Evolutionary conservation across 345 rosid species (phyloP).

Genomic region (Syzygium jambos): DNA sequence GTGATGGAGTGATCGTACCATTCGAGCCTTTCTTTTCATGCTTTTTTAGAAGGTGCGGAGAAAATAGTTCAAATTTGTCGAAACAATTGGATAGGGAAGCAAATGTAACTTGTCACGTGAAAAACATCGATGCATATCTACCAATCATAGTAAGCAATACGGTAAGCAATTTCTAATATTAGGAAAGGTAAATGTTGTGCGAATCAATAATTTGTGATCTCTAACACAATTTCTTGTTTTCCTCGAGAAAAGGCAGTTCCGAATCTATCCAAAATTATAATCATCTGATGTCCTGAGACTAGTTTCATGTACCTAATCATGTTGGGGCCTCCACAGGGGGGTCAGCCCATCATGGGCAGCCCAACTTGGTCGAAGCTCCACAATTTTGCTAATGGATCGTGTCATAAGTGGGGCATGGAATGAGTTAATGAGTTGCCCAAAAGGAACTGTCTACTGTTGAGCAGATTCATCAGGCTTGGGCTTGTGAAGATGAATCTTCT

Average conservation of each 20-base stretch:
- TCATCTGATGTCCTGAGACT: background rate
- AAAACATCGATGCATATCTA: background rate
- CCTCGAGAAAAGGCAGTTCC: background rate
- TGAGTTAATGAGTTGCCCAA: background rate
- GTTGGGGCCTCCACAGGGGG: background rate
- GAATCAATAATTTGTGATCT: background rate
- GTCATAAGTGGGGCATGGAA: background rate
- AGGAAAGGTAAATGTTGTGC: background rate
- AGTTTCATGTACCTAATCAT: background rate
- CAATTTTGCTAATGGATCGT: background rate
- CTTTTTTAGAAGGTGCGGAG: accelerated
- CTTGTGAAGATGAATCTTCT: background rate
- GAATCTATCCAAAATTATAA: background rate
- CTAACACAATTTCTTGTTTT: background rate
- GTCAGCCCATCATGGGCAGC: background rate
- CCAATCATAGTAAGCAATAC: background rate
- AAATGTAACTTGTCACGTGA: background rate
- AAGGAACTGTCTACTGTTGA: background rate
- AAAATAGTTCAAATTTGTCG: background rate
- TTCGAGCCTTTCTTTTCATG: background rate
- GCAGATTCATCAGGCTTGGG: background rate
- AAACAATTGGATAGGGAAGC: accelerated
- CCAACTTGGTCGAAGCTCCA: background rate
- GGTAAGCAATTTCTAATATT: background rate
- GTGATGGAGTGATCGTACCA: background rate